Evolutionary conservation across 163 green algal species (phyloP), one percentile per base, ranked within the genome.

Genomic region (Scenedesmus sp.): DNA sequence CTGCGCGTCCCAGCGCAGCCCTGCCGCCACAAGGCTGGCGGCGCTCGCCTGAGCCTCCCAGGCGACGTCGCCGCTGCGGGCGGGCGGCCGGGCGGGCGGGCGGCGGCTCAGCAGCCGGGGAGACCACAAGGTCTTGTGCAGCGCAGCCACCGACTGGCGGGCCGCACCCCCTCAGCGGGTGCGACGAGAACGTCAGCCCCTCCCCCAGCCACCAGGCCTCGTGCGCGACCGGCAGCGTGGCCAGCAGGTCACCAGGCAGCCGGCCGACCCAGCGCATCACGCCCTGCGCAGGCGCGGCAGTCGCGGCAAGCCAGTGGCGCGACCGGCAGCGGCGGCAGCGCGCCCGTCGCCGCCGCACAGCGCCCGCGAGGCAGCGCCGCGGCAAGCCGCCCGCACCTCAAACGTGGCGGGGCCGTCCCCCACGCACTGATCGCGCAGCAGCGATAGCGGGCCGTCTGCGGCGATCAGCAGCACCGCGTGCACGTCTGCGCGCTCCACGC

Each of bases 11-110:
- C 67, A 77, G 11, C 31, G 24, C 14, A 58, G 45, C 3, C 70
- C 70, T 22, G 58, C 58, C 31, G 10, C 34, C 6, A 11, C 54
- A 26, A 78, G 70, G 26, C 34, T 70, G 56, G 28, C 54, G 42
- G 51, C 75, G 70, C 54, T 77, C 15, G 80, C 78, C 65, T 79
- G 54, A 4, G 78, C 78, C 78, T 84, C 78, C 78, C 78, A 84
- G 0, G 47, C 78, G 17, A 84, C 78, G 31, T 84, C 78, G n/a
- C 78, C 78, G 29, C 42, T 54, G 31, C 67, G 64, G 67, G 33
- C 47, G 60, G 2, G 14, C n/a, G n/a, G n/a, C n/a, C n/a, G n/a
- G n/a, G n/a, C n/a, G n/a, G n/a, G n/a, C n/a, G n/a, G n/a, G n/a
- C n/a, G n/a, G n/a, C n/a, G n/a, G n/a, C n/a, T n/a, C n/a, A n/a